These are phyloP conservation scores for Geosmithia putterillii DNA, from an alignment of 2,329 filamentous ascomycete genomes.

Conservation along the genomic window DNA sequence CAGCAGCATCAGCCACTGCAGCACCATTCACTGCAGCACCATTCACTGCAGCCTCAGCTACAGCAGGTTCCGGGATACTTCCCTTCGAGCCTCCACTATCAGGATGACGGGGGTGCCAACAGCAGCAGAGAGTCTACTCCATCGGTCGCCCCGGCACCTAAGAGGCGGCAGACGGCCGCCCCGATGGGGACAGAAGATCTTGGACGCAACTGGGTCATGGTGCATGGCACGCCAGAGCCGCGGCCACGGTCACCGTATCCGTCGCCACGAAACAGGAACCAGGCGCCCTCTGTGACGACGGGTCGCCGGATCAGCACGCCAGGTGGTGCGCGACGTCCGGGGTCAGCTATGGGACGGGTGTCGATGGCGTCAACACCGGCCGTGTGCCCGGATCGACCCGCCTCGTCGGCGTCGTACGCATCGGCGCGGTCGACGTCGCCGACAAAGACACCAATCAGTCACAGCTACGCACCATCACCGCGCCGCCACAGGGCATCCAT, in stretches of 20 bases:
- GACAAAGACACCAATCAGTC: no score
- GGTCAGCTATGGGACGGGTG: conserved; percentile 4
- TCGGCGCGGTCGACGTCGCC: conserved; percentile 21
- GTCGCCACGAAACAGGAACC: conserved; percentile 18
- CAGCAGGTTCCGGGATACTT: no score
- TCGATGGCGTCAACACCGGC: conserved; percentile 11
- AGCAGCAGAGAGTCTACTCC: conserved; percentile 25
- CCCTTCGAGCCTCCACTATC: neutral
- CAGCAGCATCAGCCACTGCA: neutral
- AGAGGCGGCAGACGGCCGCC: conserved; percentile 40
- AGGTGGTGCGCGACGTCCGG: conserved; percentile 7
- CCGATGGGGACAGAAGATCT: conserved; percentile 46
- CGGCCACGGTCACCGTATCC: conserved; percentile 10
- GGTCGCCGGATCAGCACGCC: conserved; percentile 31
- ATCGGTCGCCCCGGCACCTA: conserved; percentile 30
- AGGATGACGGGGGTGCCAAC: conserved; percentile 5
- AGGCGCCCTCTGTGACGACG: conserved; percentile 16
- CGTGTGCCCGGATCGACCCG: conserved; percentile 1
- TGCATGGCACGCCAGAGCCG: conserved; percentile 27
- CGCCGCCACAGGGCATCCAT: neutral
- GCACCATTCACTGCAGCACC: conserved; percentile 2
- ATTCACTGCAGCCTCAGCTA: no score
- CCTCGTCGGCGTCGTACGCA: conserved; percentile 19
- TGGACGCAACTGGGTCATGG: conserved; percentile 59
- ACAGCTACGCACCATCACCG: conserved; percentile 19